These are phyloP conservation scores for Fusarium nurragi DNA, from an alignment of 2,329 filamentous ascomycete species.

Conservation along the genomic window DNA sequence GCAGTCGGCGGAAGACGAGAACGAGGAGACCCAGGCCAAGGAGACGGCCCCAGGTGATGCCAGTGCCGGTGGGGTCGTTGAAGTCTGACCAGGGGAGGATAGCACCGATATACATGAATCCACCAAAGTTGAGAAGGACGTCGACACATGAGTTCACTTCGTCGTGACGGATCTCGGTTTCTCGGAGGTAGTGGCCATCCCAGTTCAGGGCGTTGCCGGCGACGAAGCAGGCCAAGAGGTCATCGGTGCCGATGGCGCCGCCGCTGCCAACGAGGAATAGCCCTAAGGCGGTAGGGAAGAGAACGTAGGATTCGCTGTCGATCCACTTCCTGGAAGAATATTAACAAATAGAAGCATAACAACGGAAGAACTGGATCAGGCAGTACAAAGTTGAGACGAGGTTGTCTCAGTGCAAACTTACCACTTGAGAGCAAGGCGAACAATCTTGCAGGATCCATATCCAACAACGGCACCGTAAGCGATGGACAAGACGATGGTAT, in stretches of 20 bases:
- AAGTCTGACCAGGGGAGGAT: constrained; percentile 65
- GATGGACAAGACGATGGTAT: constrained; percentile 63
- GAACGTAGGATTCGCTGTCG: constrained; percentile 63
- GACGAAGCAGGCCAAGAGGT: constrained; percentile 68
- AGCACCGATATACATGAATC: constrained; percentile 67
- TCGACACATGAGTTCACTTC: constrained; percentile 68
- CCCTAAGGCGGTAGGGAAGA: constrained; percentile 61
- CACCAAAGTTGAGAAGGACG: constrained; percentile 66
- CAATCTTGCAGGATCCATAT: constrained; percentile 50
- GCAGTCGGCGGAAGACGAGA: constrained; percentile 65
- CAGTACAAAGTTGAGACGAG: neutral
- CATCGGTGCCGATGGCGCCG: constrained; percentile 65
- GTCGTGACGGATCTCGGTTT: constrained; percentile 65
- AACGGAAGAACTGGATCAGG: too few relatives aligned
- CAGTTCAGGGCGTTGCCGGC: constrained; percentile 69
- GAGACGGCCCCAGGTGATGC: constrained; percentile 61
- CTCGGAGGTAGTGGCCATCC: constrained; percentile 65
- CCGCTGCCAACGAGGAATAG: constrained; percentile 66
- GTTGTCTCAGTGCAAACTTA: constrained; percentile 43
- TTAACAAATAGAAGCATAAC: neutral
- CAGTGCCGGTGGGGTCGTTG: constrained; percentile 60
- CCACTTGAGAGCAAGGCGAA: constrained; percentile 31
- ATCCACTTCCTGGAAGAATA: constrained; percentile 58
- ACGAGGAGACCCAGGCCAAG: constrained; percentile 59
- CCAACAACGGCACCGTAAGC: constrained; percentile 63